phyloP scores from a whole-genome alignment of 225 moss, liverwort and hornwort genomes.

The Marchantia paleacea region DNA sequence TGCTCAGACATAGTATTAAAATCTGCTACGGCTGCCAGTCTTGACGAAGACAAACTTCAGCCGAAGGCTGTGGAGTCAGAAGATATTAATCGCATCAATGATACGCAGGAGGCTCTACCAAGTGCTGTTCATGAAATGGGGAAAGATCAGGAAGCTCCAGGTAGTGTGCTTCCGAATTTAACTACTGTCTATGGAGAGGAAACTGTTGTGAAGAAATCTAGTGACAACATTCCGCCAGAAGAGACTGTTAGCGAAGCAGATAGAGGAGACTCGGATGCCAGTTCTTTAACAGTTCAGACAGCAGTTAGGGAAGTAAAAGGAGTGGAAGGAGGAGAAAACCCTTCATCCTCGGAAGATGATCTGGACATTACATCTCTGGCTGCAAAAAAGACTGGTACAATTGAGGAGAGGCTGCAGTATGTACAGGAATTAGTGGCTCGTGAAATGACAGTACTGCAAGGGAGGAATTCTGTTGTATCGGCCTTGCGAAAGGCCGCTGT shows the following conservation, averaged over 20 bases:
- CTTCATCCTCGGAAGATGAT: slow-evolving; percentile 3
- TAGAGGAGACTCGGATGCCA: background rate
- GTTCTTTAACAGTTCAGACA: background rate
- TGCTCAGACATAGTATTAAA: background rate
- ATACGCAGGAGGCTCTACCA: background rate
- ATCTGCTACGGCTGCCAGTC: background rate
- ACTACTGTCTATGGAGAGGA: background rate
- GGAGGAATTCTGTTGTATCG: slow-evolving; percentile 31
- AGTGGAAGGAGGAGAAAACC: slow-evolving; percentile 8
- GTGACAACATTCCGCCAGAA: background rate
- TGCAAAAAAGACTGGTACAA: slow-evolving; percentile 22
- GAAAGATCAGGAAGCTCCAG: slow-evolving; percentile 5
- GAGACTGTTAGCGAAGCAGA: background rate
- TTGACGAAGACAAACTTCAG: background rate
- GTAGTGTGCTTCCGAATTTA: background rate
- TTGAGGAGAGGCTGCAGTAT: slow-evolving; percentile 35
- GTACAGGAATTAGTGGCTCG: slow-evolving; percentile 32
- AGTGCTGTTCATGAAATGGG: background rate
- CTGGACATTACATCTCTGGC: slow-evolving; percentile 16
- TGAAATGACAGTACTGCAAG: slow-evolving; percentile 31
- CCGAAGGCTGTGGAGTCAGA: background rate
- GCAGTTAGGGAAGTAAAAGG: background rate
- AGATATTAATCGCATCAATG: background rate
- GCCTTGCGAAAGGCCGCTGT: slow-evolving; percentile 40
- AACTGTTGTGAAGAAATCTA: background rate